These are phyloP conservation scores for Tricholoma matsutake DNA, from an alignment of 768 basidiomycete genomes.

Conservation along the genomic window DNA sequence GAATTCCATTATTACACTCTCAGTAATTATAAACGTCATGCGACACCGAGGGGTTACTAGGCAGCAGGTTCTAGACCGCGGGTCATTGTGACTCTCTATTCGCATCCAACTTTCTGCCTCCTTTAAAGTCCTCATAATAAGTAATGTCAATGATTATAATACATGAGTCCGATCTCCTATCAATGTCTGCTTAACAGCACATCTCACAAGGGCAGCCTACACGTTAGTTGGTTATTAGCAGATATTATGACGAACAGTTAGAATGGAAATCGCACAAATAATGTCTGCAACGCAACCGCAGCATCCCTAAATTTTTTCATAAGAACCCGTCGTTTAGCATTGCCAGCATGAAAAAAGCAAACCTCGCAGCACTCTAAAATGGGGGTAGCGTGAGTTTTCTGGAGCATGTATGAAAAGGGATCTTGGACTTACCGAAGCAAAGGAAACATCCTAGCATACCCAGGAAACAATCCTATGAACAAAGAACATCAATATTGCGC, in stretches of 20 bases:
- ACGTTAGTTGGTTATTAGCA: neutral
- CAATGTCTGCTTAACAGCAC: slow-evolving; percentile 47
- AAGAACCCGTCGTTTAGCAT: neutral
- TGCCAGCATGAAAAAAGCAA: slow-evolving; percentile 10
- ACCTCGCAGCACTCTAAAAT: slow-evolving; percentile 69
- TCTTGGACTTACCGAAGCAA: slow-evolving; percentile 56
- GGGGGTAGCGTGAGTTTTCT: neutral
- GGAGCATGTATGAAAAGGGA: neutral
- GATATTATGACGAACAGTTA: neutral
- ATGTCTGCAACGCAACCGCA: slow-evolving; percentile 72
- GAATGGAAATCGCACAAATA: slow-evolving; percentile 47
- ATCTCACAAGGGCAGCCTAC: slow-evolving; percentile 80
- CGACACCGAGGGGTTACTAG: too few species aligned
- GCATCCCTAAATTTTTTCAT: slow-evolving; percentile 44
- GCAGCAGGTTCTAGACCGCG: too few species aligned
- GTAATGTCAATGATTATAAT: neutral
- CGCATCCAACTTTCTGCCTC: too few species aligned
- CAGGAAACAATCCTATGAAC: slow-evolving; percentile 61
- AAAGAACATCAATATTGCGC: slow-evolving; percentile 4
- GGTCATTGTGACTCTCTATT: too few species aligned
- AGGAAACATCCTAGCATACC: slow-evolving; percentile 63
- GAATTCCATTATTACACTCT: too few species aligned
- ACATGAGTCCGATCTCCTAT: neutral
- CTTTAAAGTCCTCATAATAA: too few species aligned
- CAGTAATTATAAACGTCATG: too few species aligned